Evolutionary conservation across 1,284 basidiomycete species (phyloP).

Genomic region (Microbotryomycetes sp.): DNA sequence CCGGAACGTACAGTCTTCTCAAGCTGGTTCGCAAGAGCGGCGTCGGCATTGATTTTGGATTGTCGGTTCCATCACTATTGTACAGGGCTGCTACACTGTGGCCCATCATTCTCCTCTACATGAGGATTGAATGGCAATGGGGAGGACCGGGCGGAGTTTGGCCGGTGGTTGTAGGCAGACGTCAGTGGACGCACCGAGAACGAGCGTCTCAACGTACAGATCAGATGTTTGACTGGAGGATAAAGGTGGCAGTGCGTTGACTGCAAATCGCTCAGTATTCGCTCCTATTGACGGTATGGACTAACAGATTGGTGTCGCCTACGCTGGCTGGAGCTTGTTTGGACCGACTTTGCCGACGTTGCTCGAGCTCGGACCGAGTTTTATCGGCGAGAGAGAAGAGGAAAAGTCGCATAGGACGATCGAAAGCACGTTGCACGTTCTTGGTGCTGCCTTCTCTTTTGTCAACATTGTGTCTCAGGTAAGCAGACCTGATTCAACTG

Average conservation of each 20-base stretch:
- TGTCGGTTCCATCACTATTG: neutral
- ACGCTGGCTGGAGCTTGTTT: neutral
- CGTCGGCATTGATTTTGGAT: no score
- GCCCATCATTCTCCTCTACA: neutral
- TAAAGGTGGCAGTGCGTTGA: neutral
- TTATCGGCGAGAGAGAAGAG: neutral
- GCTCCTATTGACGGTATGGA: neutral
- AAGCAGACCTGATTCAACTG: no score
- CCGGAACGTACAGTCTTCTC: no score
- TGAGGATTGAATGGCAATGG: neutral
- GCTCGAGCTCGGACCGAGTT: neutral
- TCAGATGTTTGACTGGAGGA: neutral
- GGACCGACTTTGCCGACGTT: neutral
- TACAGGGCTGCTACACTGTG: neutral
- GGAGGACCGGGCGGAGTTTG: neutral
- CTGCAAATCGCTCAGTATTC: neutral
- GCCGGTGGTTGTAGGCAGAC: neutral
- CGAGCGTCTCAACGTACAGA: neutral
- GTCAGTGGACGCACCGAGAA: neutral
- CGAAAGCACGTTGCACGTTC: no score
- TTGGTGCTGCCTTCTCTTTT: no score
- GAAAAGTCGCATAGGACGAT: no score
- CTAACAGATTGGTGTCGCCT: neutral
- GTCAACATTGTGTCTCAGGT: neutral
- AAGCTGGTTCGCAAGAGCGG: no score